phyloP scores from a whole-genome alignment of 345 rosid genomes.

The Psidium guajava region DNA sequence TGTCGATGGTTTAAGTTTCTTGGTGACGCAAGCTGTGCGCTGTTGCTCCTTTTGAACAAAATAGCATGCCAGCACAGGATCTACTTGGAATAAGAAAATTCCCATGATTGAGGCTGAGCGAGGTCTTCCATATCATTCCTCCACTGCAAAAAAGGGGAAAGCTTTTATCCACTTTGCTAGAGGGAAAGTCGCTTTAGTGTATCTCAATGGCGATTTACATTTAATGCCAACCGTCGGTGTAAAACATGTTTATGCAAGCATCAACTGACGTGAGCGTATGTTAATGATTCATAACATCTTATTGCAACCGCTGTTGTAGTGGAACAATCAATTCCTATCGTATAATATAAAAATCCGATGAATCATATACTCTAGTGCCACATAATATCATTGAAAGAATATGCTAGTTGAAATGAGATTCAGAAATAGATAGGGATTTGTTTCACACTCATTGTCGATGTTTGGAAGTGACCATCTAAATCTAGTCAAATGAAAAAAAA shows the following conservation, averaged over 20 bases:
- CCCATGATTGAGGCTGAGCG: background rate
- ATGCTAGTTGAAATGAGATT: background rate
- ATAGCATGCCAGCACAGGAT: background rate
- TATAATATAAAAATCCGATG: background rate
- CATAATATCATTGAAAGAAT: background rate
- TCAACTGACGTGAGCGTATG: background rate
- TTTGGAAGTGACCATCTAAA: background rate
- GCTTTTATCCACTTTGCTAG: background rate
- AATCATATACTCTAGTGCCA: background rate
- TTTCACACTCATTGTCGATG: background rate
- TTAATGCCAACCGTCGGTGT: background rate
- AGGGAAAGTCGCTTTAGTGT: background rate
- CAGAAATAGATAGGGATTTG: background rate
- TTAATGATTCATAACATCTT: background rate
- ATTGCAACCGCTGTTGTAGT: fast-evolving
- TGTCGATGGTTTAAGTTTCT: background rate
- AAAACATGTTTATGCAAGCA: background rate
- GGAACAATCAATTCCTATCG: background rate
- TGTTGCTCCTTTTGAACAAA: background rate
- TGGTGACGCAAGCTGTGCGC: background rate
- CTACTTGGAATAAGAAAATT: background rate
- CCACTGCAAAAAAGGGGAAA: background rate
- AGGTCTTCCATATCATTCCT: background rate
- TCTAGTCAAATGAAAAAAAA: background rate
- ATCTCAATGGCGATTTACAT: background rate